Evolutionary conservation across 1,284 basidiomycete species (phyloP), one percentile per base, ranked within the genome.

Genomic region (Ustilago shanxiensis): DNA sequence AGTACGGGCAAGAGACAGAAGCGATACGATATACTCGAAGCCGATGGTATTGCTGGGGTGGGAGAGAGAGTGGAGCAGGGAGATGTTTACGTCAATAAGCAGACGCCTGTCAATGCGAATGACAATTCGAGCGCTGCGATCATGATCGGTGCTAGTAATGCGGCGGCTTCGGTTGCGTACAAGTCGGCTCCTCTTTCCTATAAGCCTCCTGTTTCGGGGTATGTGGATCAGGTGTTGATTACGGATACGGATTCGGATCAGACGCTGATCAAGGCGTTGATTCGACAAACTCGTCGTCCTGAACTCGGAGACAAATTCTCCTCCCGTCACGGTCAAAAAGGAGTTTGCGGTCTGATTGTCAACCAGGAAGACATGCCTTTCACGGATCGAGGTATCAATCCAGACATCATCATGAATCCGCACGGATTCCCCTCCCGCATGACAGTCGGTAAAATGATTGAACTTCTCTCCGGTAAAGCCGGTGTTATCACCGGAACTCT

Each of bases 361-460:
- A 96, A 95, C 80, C 97, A 99, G 85, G 95, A 95, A 82, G 97
- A 99, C 87, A 93, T 99, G 95, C 97, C 97, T 4, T 99, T 99
- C 89, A 98, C 95, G 83, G 96, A 99, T 87, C 92, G 93, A 83
- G 97, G 97, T 31, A 96, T 98, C 79, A 92, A 91, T 84, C 95
- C 85, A 91, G 97, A 99, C 87, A 94, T 96, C 22, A 98, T 99
- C 88, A 99, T 99, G 96, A 99, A 99, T 86, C 97, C 97, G 3
- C 97, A 99, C 87, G 97, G 97, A 83, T 99, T 99, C 90, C 97
- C 97, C 1, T 97, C 95, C 64, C 94, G 97, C 61, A 99, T 99
- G 96, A 80, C 97, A 35, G 97, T 99, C 44, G 97, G 97, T 52
- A 99, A 99, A 88, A 99, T 99, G 97, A 97, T 99, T 66, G 97